Evolutionary conservation across 441 rosid genomes (phyloP).

Genomic region (Populus hybrid): DNA sequence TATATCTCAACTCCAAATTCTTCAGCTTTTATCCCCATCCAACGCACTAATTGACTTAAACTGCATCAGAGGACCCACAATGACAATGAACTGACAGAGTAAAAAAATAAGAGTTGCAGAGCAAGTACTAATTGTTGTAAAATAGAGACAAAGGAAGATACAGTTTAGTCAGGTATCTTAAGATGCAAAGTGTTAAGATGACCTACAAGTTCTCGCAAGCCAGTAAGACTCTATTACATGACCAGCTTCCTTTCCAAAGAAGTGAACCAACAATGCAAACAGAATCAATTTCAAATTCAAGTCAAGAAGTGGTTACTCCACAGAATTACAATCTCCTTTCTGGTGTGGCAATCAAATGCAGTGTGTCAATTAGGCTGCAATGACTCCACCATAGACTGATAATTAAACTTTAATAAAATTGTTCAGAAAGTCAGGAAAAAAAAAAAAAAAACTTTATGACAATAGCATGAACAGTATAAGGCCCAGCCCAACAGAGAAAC

Average conservation of each 20-base stretch:
- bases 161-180: not conserved
- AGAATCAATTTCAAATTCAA: not conserved
- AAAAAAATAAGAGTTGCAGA: conserved; percentile 13
- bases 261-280: not conserved
- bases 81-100: not conserved
- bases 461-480: not conserved
- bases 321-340: not conserved
- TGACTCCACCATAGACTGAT: not conserved
- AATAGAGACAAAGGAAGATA: not conserved
- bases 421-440: not conserved
- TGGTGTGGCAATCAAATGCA: not conserved
- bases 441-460: too few relatives aligned
- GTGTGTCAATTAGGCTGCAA: not conserved
- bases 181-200: not conserved
- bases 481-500: not conserved
- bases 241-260: not conserved
- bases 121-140: not conserved
- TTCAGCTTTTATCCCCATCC: conserved; percentile 94
- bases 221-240: not conserved
- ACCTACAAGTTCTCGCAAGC: not conserved
- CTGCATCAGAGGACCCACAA: conserved; percentile 36
- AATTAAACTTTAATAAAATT: not conserved
- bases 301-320: not conserved
- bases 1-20: conserved; percentile 94
- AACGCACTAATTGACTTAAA: conserved; percentile 82